A percentile compares a stretch with the other conserved stretches of the same genome.
Evolutionary conservation across 768 basidiomycete genomes (phyloP).

Genomic region (Serendipita sp.): DNA sequence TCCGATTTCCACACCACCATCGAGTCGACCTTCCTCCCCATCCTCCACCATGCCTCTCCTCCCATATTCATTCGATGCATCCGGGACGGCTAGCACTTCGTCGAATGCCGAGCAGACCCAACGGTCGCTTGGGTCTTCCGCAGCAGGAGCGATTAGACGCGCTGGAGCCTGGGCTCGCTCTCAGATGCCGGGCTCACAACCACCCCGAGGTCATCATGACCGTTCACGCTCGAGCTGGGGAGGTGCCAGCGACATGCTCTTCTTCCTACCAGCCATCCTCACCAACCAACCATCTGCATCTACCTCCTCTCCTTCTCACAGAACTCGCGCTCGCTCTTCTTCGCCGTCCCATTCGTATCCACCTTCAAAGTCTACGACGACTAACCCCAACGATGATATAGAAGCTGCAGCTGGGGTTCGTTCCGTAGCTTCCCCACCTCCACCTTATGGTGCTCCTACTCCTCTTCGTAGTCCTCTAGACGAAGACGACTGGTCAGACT

Average conservation of each 20-base stretch:
- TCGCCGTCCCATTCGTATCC: conserved; percentile 18
- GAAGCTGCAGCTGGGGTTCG: not conserved
- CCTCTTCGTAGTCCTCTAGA: not conserved
- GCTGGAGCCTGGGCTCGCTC: conserved; percentile 39
- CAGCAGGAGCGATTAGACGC: conserved; percentile 29
- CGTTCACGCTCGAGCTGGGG: conserved; percentile 26
- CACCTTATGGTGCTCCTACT: conserved; percentile 5
- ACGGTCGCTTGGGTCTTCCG: conserved; percentile 26
- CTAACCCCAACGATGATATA: not conserved
- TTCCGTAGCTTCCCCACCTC: not conserved
- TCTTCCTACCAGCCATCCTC: conserved; percentile 73
- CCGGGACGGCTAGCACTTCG: conserved; percentile 28
- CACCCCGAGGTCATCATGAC: conserved; percentile 29
- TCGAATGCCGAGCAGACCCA: conserved; percentile 29
- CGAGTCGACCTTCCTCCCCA: conserved; percentile 35
- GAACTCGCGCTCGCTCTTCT: conserved; percentile 28
- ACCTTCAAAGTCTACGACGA: conserved; percentile 17
- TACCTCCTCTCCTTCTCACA: conserved; percentile 23
- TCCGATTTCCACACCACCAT: conserved; percentile 24
- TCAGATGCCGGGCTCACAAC: conserved; percentile 28
- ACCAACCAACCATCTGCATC: conserved; percentile 22
- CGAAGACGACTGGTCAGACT: conserved; percentile 4
- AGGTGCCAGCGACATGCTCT: conserved; percentile 48
- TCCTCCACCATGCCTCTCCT: conserved; percentile 34
- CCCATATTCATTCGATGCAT: conserved; percentile 45